A percentile compares a stretch with the other conserved stretches of the same genome.
These are phyloP conservation scores for Trichomonascus vanleenenianus DNA, from an alignment of 805 yeast species.

Conservation along the genomic window DNA sequence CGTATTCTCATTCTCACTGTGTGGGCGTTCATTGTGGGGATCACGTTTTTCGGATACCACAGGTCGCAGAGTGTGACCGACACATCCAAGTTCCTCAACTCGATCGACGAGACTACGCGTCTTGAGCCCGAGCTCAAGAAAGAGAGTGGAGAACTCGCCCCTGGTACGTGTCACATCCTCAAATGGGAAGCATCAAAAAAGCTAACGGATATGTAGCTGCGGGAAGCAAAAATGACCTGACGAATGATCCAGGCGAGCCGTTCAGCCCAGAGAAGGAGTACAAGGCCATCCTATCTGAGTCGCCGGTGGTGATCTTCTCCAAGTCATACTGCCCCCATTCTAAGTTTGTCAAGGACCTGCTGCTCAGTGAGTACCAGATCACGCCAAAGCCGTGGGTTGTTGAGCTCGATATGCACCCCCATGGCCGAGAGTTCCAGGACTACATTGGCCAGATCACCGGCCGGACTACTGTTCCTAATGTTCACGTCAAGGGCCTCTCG, in stretches of 20 bases:
- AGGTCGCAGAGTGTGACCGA: constrained; percentile 20
- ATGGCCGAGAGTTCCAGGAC: constrained; percentile 69
- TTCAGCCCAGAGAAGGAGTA: constrained; percentile 50
- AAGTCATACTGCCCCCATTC: constrained; percentile 62
- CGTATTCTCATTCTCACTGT: constrained; percentile 38
- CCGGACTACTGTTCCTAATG: constrained; percentile 84
- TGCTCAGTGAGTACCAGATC: constrained; percentile 56
- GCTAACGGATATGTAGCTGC: constrained; percentile 9
- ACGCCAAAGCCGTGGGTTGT: constrained; percentile 67
- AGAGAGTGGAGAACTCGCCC: constrained; percentile 28
- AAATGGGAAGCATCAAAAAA: constrained; percentile 14
- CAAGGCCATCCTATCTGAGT: constrained; percentile 44
- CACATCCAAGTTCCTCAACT: constrained; percentile 7
- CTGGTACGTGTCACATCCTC: constrained; percentile 36
- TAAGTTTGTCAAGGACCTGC: constrained; percentile 56
- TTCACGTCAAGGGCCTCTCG: constrained; percentile 63
- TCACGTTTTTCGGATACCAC: constrained; percentile 30
- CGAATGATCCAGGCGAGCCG: constrained; percentile 21
- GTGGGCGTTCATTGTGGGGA: constrained; percentile 28
- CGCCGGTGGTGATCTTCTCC: constrained; percentile 52
- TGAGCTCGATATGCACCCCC: constrained; percentile 72
- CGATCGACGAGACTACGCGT: constrained; percentile 13
- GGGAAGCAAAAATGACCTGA: constrained; percentile 17
- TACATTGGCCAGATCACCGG: constrained; percentile 65
- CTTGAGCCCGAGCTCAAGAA: constrained; percentile 8